Evolutionary conservation across 2,329 filamentous ascomycete genomes (phyloP), one percentile per base, ranked within the genome.

Genomic region (Stagonosporopsis cucurbitacearum): DNA sequence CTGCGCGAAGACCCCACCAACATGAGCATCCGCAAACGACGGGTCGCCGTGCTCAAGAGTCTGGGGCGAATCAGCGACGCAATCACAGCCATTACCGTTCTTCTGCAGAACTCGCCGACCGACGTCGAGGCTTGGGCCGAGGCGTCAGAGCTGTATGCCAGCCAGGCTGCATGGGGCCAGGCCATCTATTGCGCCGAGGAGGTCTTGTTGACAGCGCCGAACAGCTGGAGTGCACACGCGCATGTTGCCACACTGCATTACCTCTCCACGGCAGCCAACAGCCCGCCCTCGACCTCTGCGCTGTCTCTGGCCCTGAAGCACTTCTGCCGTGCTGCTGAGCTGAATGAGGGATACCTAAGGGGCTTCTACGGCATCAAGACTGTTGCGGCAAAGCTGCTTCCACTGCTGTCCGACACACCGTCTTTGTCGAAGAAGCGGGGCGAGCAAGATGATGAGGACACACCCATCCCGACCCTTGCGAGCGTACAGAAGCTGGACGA

Each of bases 221-320:
- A 96, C 79, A 91, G 94, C 19, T 99, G 95, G 93, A 98, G 96
- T 80, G 91, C 96, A 62, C 92, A 97, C 75, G 93, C 93, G 45
- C 87, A 90, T 44, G 77, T 97, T 23, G 95, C 92, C 15, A 95
- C 98, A 75, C 78, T 96, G 28, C 81, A 90, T 36, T 92, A 91
- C 72, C 87, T 96, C 78, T 86, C 87, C 30, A 76, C 66, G n/a
- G 48, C 62, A 4, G 54, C 67, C 26, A 63, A 52, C 56, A 62
- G 36, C 52, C 67, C 76, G 6, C 64, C 65, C 8, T 64, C 57
- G 63, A 55, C 77, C 42, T 68, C 75, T 30, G 75, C 77, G 12
- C 79, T 95, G 50, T 81, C 84, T 39, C 90, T 93, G 71, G 88
- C 92, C 5, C 76, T 96, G 50, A 90, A 92, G 71, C 86, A 93